Evolutionary conservation across 179 eudicot genomes (phyloP), one percentile per base, ranked within the genome.

Genomic region (Silene noctiflora): DNA sequence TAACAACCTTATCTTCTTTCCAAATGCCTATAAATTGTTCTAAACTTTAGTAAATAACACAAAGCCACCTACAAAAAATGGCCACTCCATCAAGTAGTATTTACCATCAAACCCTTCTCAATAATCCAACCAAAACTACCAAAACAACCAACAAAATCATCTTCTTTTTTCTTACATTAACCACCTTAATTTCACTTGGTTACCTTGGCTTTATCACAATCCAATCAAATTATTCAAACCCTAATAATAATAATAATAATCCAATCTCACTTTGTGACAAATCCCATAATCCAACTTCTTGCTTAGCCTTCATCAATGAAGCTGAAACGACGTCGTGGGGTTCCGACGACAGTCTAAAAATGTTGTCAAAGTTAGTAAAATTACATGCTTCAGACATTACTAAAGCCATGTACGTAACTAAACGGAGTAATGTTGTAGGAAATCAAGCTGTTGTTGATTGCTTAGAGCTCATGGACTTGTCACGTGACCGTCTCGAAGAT

Each of bases 391-490:
- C n/a, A 14, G 76, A 80, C 22, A 71, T 80, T 25, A 71, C 44
- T 35, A 75, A 56, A 39, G 75, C 83, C 0, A 81, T 46, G 10
- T 27, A 74, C 55, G 69, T 69, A 5, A 81, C 76, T 19, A 76
- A 19, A 67, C 73, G 78, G 67, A 81, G 73, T 63, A 56, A 46
- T 51, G 58, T 11, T 33, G 78, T 75, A 3, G 83, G 83, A 73
- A 81, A 63, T 20, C 27, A 83, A 29, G 81, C 66, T 2, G 42
- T 76, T 14, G 25, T 4, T 0, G 91, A 82, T 76, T 88, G 91
- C 75, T 20, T 85, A 29, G 86, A 88, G 80, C 78, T 88, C 72
- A 66, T 88, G 86, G 86, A 87, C 19, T 22, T 84, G 81, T 87
- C 92, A 10, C 56, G 67, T 51, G 87, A 81, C 22, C 27, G 87